phyloP scores from a whole-genome alignment of 352 stramenopile species.

The Blastocystis sp. region DNA sequence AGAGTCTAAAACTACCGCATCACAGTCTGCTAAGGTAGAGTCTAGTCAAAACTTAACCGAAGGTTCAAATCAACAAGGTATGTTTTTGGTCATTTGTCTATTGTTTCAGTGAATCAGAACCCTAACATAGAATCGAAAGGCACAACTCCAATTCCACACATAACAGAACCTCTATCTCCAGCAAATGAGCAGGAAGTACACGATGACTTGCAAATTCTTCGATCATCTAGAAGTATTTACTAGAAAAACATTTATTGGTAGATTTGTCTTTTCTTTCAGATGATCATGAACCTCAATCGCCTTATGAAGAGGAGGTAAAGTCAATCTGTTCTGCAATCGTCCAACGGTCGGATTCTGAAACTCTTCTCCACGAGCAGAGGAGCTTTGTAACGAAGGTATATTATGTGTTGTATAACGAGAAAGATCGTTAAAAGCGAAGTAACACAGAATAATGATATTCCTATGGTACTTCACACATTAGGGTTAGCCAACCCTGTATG shows the following conservation, averaged over 20 bases:
- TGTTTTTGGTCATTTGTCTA: no score
- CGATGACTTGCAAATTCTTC: neutral
- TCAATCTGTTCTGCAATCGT: neutral
- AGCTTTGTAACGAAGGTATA: neutral
- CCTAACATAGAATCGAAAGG: no score
- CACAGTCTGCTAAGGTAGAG: neutral
- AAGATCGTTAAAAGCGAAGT: neutral
- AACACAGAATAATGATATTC: neutral
- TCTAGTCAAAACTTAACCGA: neutral
- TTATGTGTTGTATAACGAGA: neutral
- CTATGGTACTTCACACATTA: neutral
- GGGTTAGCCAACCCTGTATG: constrained; percentile 1
- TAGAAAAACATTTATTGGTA: neutral
- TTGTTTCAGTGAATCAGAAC: no score
- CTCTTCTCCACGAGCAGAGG: neutral
- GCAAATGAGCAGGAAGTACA: neutral
- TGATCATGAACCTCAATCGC: neutral
- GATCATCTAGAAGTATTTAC: neutral
- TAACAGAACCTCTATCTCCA: no score
- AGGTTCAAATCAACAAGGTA: neutral
- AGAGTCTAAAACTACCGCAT: neutral
- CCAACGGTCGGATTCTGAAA: neutral
- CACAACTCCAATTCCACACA: no score
- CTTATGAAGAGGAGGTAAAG: neutral
- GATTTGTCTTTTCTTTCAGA: neutral